These are phyloP conservation scores for Phytophthora europaea DNA, from an alignment of 352 stramenopile species.

Conservation along the genomic window DNA sequence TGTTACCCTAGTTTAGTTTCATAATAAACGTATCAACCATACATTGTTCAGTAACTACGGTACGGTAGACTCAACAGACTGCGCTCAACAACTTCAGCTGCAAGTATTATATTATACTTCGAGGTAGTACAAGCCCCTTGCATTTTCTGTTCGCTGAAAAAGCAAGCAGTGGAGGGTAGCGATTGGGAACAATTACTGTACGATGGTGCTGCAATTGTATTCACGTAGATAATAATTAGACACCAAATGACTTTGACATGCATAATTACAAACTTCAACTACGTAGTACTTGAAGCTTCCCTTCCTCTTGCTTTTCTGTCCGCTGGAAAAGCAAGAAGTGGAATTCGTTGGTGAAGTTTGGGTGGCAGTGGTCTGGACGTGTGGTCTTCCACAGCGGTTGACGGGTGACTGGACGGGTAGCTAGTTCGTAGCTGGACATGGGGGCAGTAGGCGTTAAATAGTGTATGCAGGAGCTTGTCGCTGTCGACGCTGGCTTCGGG, in stretches of 20 bases:
- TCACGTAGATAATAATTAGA: constrained; percentile 15
- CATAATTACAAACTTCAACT: constrained; percentile 9
- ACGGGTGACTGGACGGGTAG: constrained; percentile 25
- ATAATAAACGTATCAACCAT: constrained; percentile 47
- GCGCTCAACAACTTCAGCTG: too few species aligned
- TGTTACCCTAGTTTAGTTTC: constrained; percentile 31
- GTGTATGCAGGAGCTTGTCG: constrained; percentile 1
- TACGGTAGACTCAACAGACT: too few species aligned
- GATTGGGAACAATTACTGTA: background rate
- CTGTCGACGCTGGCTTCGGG: constrained; percentile 6
- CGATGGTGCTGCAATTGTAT: constrained; percentile 17
- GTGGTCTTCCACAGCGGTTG: constrained; percentile 13
- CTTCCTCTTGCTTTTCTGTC: constrained; percentile 24
- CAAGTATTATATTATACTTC: too few species aligned
- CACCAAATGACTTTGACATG: background rate
- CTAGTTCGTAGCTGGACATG: constrained; percentile 30
- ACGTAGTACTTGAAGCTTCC: constrained; percentile 5
- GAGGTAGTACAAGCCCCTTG: too few species aligned
- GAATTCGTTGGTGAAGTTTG: constrained; percentile 9
- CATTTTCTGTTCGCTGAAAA: too few species aligned
- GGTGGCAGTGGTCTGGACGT: constrained; percentile 22
- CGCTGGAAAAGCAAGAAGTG: constrained; percentile 20
- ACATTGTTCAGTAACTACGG: too few species aligned
- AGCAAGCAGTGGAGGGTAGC: too few species aligned
- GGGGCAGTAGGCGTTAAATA: constrained; percentile 31